phyloP scores from a whole-genome alignment of 345 rosid genomes.

The Eucalyptus melliodora region DNA sequence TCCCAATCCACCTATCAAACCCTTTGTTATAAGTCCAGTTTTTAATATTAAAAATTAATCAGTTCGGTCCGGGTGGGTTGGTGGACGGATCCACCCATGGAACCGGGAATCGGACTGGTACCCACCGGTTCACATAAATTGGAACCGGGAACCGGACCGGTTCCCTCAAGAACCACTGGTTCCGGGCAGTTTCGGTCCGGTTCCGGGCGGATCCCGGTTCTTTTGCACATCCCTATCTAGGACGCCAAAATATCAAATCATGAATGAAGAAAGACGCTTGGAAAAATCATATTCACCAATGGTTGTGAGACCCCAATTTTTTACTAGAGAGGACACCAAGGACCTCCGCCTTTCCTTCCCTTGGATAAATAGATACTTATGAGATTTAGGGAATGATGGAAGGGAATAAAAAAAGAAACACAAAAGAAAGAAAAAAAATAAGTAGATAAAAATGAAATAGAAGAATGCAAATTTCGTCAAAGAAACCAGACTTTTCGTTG shows the following conservation, averaged over 20 bases:
- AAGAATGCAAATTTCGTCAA: neutral
- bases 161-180: no score
- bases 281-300: neutral
- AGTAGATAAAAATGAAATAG: neutral
- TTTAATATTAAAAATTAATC: no score
- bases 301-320: neutral
- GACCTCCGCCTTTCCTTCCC: neutral
- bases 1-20: no score
- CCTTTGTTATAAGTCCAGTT: no score
- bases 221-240: neutral
- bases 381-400: neutral
- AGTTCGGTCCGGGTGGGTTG: no score
- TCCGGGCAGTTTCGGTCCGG: no score
- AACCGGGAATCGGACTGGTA: no score
- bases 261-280: neutral
- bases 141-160: no score
- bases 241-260: neutral
- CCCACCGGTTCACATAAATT: no score
- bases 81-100: no score
- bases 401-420: neutral
- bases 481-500: neutral
- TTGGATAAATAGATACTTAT: neutral
- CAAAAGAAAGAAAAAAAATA: neutral
- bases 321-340: neutral
- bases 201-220: no score